Percentiles rank a stretch among this genome's conserved stretches.
phyloP scores from a whole-genome alignment of 2,329 filamentous ascomycete genomes.

The Leptographium wingfieldii region DNA sequence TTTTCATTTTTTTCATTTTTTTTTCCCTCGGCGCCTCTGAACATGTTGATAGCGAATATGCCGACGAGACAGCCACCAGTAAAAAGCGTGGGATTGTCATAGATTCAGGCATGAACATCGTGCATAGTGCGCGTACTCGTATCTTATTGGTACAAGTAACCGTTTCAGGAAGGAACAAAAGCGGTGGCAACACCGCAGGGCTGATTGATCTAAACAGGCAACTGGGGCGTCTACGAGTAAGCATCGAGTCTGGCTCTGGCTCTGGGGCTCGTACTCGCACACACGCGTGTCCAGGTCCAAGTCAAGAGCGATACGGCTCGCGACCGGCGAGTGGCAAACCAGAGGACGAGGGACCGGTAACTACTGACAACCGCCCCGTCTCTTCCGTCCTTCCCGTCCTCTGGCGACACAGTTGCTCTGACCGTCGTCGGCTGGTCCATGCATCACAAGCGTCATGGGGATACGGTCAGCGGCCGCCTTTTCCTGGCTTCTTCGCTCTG shows the following conservation, averaged over 20 bases:
- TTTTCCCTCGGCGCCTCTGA: background rate
- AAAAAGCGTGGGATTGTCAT: background rate
- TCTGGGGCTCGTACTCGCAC: too few relatives aligned
- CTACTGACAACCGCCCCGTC: background rate
- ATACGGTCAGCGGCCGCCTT: background rate
- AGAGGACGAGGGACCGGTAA: background rate
- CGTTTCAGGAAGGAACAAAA: conserved; percentile 7
- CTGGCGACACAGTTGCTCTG: background rate
- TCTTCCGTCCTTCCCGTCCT: background rate
- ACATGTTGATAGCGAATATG: background rate
- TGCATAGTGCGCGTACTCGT: too few relatives aligned
- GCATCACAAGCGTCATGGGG: background rate
- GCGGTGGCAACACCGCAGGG: background rate
- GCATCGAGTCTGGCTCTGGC: too few relatives aligned
- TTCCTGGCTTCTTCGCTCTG: background rate
- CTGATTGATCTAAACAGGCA: too few relatives aligned
- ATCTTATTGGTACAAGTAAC: background rate
- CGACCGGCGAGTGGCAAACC: background rate
- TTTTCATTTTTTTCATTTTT: background rate
- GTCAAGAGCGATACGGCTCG: background rate
- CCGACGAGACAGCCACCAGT: too few relatives aligned
- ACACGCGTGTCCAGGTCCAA: too few relatives aligned
- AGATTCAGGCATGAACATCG: background rate
- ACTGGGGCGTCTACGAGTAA: too few relatives aligned
- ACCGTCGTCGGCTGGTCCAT: background rate